Evolutionary conservation across 352 stramenopile genomes (phyloP).

Genomic region (Bremia lactucae): DNA sequence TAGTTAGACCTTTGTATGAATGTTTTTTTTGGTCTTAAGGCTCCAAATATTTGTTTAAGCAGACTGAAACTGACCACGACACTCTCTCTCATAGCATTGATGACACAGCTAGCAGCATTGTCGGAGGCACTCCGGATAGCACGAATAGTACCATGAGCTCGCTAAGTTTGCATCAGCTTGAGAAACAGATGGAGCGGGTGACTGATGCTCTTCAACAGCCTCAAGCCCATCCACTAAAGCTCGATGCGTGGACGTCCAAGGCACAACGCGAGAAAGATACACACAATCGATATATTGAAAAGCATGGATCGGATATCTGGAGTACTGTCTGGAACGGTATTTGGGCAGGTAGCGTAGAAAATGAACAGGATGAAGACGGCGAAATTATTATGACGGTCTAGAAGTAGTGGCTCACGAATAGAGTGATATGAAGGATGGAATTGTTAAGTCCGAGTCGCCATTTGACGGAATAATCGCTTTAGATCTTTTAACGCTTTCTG

Average conservation of each 20-base stretch:
- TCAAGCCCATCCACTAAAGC: conserved; percentile 23
- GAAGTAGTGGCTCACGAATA: conserved; percentile 11
- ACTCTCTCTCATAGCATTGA: conserved; percentile 28
- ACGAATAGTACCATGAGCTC: conserved; percentile 15
- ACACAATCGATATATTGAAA: conserved; percentile 18
- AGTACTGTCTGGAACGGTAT: conserved; percentile 40
- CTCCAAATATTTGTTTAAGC: conserved; percentile 12
- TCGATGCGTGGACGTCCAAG: conserved; percentile 32
- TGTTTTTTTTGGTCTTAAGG: conserved; percentile 17
- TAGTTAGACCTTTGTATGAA: neutral
- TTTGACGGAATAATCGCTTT: no score
- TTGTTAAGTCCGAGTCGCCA: no score
- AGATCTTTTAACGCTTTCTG: no score
- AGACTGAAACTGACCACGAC: conserved; percentile 27
- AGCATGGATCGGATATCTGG: conserved; percentile 33
- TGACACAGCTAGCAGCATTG: conserved; percentile 10
- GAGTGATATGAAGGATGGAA: no score
- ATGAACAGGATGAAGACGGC: conserved; percentile 32
- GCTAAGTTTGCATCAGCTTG: conserved; percentile 7
- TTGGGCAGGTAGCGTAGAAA: conserved; percentile 30
- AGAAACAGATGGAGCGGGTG: conserved; percentile 14
- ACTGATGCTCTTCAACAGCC: neutral
- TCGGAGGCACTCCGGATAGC: conserved; percentile 11
- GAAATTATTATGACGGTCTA: conserved; percentile 82
- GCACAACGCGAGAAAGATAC: conserved; percentile 26